Evolutionary conservation across 441 rosid species (phyloP).

Genomic region (Euphorbia schlechtendalii): DNA sequence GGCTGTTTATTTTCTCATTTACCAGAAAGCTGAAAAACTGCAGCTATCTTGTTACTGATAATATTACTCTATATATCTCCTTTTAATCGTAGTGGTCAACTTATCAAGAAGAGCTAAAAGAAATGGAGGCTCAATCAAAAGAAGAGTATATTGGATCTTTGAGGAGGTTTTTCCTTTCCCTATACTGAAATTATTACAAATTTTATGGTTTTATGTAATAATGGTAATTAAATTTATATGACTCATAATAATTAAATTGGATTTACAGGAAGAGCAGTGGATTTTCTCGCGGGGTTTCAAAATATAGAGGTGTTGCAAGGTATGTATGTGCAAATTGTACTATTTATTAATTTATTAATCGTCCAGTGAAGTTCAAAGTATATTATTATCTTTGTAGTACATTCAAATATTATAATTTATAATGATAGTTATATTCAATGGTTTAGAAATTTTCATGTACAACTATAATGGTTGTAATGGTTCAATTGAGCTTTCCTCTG

Average conservation of each 20-base stretch:
- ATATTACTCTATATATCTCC: neutral
- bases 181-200: neutral
- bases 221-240: neutral
- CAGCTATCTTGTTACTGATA: neutral
- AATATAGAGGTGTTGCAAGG: conserved; percentile 93
- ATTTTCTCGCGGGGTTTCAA: conserved; percentile 86
- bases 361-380: too few relatives aligned
- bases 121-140: conserved; percentile 41
- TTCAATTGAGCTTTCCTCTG: too few relatives aligned
- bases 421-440: too few relatives aligned
- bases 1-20: neutral
- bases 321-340: conserved; percentile 15
- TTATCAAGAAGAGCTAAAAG: conserved; percentile 37
- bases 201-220: neutral
- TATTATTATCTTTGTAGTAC: too few relatives aligned
- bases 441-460: too few relatives aligned
- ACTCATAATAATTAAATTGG: neutral
- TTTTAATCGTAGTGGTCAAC: conserved; percentile 25
- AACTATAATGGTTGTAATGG: too few relatives aligned
- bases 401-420: too few relatives aligned
- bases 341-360: too few relatives aligned
- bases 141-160: conserved; percentile 48
- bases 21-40: neutral
- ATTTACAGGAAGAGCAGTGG: conserved; percentile 75
- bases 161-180: conserved; percentile 29